Conservation (phyloP, 2,329 filamentous ascomycete genomes). For the Pseudogymnoascus sp. region DNA sequence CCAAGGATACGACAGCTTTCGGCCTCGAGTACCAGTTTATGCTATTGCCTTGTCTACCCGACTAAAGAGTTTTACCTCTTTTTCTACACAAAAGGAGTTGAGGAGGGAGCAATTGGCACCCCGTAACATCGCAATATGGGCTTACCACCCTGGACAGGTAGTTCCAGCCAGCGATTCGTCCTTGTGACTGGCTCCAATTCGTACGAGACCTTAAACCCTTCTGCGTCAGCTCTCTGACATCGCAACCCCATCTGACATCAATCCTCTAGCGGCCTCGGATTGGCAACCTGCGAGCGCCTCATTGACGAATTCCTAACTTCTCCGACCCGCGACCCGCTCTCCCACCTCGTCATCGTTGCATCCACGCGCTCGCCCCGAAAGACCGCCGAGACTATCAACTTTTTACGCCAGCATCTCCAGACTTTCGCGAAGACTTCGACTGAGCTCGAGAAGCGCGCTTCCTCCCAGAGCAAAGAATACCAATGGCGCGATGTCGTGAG, state of each 20-base stretch:
- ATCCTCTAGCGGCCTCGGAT: slow-evolving; percentile 66
- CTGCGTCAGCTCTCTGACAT: not conserved
- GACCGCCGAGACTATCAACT: slow-evolving; percentile 59
- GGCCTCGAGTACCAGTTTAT: not conserved
- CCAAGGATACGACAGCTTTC: not conserved
- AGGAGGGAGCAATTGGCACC: not conserved
- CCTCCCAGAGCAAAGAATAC: slow-evolving; percentile 45
- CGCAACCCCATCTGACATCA: slow-evolving; percentile 23
- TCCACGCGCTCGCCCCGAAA: slow-evolving; percentile 73
- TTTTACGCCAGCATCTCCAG: slow-evolving; percentile 55
- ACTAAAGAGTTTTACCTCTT: not conserved
- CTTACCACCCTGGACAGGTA: slow-evolving; percentile 27
- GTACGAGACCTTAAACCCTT: slow-evolving; percentile 2
- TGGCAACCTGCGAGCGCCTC: slow-evolving; percentile 72
- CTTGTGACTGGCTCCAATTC: slow-evolving; percentile 64
- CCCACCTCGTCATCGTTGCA: slow-evolving; percentile 70
- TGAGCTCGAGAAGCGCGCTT: slow-evolving; percentile 34
- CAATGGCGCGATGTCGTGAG: slow-evolving; percentile 35
- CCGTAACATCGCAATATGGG: slow-evolving; percentile 20
- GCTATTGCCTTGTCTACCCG: not conserved
- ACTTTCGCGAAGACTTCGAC: slow-evolving; percentile 46
- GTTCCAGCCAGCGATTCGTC: slow-evolving; percentile 46
- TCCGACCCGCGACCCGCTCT: slow-evolving; percentile 52
- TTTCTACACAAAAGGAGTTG: not conserved
- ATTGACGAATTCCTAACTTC: slow-evolving; percentile 81